Conservation (phyloP, 2,329 filamentous ascomycete genomes). For the Trichoderma sp. region DNA sequence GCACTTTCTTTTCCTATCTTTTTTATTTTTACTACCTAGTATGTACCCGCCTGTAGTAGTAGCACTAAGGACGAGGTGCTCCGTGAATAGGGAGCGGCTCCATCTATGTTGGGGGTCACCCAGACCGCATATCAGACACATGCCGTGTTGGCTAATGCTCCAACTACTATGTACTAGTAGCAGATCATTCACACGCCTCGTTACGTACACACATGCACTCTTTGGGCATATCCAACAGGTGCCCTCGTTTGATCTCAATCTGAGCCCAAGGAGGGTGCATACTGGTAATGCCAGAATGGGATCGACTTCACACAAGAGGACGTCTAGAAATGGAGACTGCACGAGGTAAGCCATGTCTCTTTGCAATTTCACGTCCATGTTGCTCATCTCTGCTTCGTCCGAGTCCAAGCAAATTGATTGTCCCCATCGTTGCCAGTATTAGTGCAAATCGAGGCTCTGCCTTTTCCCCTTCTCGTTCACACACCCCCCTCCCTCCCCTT, state of each 20-base stretch:
- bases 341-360: neutral
- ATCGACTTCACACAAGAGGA: neutral
- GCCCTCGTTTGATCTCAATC: neutral
- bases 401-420: neutral
- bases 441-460: neutral
- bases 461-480: neutral
- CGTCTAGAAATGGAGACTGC: neutral
- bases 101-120: constrained; percentile 9
- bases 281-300: neutral
- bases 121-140: neutral
- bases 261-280: neutral
- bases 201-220: neutral
- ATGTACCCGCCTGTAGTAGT: neutral
- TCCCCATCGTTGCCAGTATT: neutral
- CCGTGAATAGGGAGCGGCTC: neutral
- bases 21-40: no score
- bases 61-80: neutral
- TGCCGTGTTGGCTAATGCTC: neutral
- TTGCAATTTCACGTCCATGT: neutral
- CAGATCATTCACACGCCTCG: neutral
- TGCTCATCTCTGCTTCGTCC: neutral
- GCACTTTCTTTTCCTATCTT: neutral
- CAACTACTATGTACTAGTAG: no score
- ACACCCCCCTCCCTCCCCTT: neutral
- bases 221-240: neutral